A percentile compares a stretch with the other conserved stretches of the same genome.
Conservation (phyloP, 148 eudicot species). For the Euryodendron excelsum region DNA sequence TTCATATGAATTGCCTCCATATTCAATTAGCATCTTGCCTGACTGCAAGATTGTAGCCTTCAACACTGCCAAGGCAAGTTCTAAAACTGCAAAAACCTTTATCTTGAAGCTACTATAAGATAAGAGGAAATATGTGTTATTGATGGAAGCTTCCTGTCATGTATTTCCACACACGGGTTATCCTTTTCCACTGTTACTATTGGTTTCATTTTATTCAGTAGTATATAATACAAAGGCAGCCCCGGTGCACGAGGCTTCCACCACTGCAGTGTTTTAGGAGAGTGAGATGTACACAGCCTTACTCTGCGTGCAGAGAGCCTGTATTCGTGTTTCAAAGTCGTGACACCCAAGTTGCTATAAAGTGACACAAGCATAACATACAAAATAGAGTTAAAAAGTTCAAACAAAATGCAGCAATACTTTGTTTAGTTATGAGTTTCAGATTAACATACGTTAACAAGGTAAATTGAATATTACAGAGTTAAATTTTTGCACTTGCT, state of each 20-base stretch:
- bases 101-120: not conserved
- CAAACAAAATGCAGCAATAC: not conserved
- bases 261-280: too few relatives aligned
- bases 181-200: not conserved
- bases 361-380: too few relatives aligned
- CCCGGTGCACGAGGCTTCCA: too few relatives aligned
- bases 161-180: not conserved
- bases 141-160: not conserved
- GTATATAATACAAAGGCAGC: too few relatives aligned
- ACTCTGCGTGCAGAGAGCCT: too few relatives aligned
- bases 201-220: not conserved
- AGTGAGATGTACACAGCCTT: too few relatives aligned
- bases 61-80: constrained; percentile 63
- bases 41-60: constrained; percentile 53
- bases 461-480: not conserved
- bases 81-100: not conserved
- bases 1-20: constrained; percentile 38
- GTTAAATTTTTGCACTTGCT: not conserved
- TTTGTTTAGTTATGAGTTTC: not conserved
- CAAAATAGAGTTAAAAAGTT: not conserved
- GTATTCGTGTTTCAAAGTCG: too few relatives aligned
- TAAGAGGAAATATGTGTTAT: not conserved
- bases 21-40: constrained; percentile 63
- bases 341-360: too few relatives aligned
- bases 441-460: not conserved